Base-by-base conservation (phyloP, 768 basidiomycete species). In the Termitomyces sp. region DNA sequence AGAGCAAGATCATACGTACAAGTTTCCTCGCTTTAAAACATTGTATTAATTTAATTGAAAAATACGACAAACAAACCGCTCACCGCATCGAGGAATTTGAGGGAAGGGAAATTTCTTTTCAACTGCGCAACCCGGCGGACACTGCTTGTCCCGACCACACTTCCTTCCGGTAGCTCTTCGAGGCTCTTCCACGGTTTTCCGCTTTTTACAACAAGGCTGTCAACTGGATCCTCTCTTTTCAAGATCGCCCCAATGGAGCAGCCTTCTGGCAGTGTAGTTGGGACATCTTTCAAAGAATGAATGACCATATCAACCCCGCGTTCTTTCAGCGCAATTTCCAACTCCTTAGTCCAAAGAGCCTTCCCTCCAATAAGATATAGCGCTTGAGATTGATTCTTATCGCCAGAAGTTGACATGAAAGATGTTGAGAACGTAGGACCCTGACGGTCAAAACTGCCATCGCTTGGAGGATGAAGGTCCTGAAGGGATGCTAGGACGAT, bases 61-160 rank as follows among this genome's bases (percentile, higher is more conserved):
- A 32, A 54, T 25, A 43, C 31, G 25, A 12, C 67, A 38, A 42
- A 47, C 36, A 47, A 14, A 63, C 2, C 31, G 85, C 94, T 75
- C 75, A 97, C 95, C 71, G 95, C 88, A 68, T 98, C 95, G 73
- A 87, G 76, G 72, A 97, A 97, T 57, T 83, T 79, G 57, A 99
- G 77, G 50, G 80, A 73, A 0, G 92, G 92, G 74, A 85, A 96
- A 58, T 78, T 82, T 66, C 90, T 81, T 74, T 87, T 88, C 63
- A 98, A 72, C 73, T 98, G 96, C 7, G 97, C 96, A 34, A 96
- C 88, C 61, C 97, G 77, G 55, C 97, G 82, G 37, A 99, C 93
- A 73, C 92, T 95, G 67, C 93, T 93, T 48, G 97, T 98, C 14
- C 97, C 97, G n/a, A 99, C 86, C 9, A 96, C 89, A 67, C 88